A percentile compares a stretch with the other conserved stretches of the same genome.
Evolutionary conservation across 495 filamentous ascomycete genomes (phyloP).

Genomic region (Penicillium atrosanguineum): DNA sequence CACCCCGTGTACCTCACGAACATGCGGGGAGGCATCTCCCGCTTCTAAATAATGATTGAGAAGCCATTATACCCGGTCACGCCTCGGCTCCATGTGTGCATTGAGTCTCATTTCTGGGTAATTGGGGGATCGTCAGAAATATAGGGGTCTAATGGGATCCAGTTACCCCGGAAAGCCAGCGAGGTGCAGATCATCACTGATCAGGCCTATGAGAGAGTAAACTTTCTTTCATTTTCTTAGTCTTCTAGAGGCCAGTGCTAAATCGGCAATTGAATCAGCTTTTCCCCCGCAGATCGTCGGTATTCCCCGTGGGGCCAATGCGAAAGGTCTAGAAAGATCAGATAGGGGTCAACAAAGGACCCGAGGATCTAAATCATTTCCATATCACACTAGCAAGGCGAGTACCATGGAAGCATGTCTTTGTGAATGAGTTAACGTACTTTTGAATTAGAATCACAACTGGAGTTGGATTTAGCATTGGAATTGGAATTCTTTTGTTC

Average conservation of each 20-base stretch:
- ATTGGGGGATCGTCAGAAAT: background rate
- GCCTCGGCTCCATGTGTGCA: background rate
- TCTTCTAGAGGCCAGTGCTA: background rate
- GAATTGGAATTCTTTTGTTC: too few relatives aligned
- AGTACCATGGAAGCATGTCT: too few relatives aligned
- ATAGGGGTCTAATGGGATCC: background rate
- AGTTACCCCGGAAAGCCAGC: background rate
- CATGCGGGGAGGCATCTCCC: background rate
- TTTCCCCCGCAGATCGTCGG: slow-evolving; percentile 5
- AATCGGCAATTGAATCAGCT: background rate
- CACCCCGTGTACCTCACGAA: background rate
- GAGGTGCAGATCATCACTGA: background rate
- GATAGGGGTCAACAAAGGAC: background rate
- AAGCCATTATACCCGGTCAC: background rate
- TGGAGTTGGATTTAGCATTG: too few relatives aligned
- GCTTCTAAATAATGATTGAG: background rate
- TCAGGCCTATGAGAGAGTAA: background rate
- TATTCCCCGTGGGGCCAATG: slow-evolving; percentile 1
- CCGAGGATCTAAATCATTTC: too few relatives aligned
- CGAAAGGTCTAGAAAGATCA: background rate
- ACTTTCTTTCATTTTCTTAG: background rate
- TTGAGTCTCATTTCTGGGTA: background rate
- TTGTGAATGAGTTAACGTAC: too few relatives aligned
- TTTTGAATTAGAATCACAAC: too few relatives aligned
- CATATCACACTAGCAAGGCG: too few relatives aligned